phyloP scores from a whole-genome alignment of 805 yeast genomes.

The Yarrowia sp. region DNA sequence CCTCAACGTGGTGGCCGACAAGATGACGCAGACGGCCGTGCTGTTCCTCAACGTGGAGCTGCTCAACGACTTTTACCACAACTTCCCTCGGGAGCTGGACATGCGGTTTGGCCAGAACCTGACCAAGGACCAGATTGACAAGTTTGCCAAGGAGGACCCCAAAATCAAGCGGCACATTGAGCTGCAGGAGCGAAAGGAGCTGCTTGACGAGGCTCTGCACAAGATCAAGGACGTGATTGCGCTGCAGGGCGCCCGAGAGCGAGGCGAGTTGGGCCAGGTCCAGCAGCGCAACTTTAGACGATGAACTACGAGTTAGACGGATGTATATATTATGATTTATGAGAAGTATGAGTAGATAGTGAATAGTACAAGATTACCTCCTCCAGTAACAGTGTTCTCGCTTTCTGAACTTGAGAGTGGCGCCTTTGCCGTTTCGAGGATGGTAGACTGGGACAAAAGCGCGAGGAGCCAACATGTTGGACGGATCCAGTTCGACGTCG shows the following conservation, averaged over 20 bases:
- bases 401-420: not conserved
- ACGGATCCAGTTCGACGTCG: not conserved
- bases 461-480: not conserved
- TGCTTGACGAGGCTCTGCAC: constrained; percentile 79
- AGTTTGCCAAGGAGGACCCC: constrained; percentile 93
- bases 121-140: constrained; percentile 78
- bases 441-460: not conserved
- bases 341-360: not conserved
- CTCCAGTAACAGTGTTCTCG: not conserved
- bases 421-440: not conserved
- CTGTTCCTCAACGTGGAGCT: constrained; percentile 91
- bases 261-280: constrained; percentile 28
- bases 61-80: constrained; percentile 92
- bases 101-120: constrained; percentile 68
- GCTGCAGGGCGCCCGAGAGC: constrained; percentile 55
- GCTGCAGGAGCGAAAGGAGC: constrained; percentile 88
- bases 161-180: constrained; percentile 89
- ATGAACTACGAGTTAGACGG: not conserved
- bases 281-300: constrained; percentile 6
- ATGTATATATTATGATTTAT: constrained; percentile 20
- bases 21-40: constrained; percentile 91
- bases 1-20: constrained; percentile 88
- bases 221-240: constrained; percentile 88
- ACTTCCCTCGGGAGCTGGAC: constrained; percentile 94
- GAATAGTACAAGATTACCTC: too few relatives aligned